These are phyloP conservation scores for Cyberlindnera suaveolens DNA, from an alignment of 805 yeast genomes.

Conservation along the genomic window DNA sequence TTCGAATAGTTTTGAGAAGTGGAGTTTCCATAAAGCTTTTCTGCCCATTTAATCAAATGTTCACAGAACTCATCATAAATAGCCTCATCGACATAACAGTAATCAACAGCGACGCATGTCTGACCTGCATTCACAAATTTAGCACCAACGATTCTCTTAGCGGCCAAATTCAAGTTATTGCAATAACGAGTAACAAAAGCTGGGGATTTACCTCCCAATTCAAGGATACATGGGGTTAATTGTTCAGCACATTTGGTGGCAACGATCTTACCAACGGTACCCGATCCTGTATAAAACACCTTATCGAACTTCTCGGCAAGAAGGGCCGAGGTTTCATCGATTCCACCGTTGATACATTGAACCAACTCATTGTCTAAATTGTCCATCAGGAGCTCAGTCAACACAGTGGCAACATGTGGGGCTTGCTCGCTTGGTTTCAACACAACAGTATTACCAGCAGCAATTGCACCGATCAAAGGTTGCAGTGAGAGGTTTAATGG, in stretches of 20 bases:
- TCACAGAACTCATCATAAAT: constrained; percentile 45
- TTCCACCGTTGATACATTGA: constrained; percentile 66
- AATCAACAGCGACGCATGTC: constrained; percentile 87
- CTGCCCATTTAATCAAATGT: constrained; percentile 31
- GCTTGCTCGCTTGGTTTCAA: constrained; percentile 49
- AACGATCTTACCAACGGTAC: constrained; percentile 67
- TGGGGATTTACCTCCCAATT: constrained; percentile 91
- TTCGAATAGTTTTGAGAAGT: constrained; percentile 39
- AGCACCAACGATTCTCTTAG: constrained; percentile 72
- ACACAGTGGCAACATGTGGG: constrained; percentile 51
- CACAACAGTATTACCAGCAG: constrained; percentile 76
- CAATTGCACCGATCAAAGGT: constrained; percentile 74
- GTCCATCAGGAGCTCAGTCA: constrained; percentile 47
- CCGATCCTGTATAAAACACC: constrained; percentile 81
- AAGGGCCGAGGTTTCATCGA: constrained; percentile 51
- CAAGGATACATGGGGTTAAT: constrained; percentile 73
- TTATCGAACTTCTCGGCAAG: constrained; percentile 64
- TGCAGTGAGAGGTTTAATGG: constrained; percentile 59
- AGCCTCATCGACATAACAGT: constrained; percentile 55
- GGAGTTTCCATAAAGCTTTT: constrained; percentile 40
- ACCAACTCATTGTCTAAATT: constrained; percentile 53
- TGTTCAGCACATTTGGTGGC: constrained; percentile 75
- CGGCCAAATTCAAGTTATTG: constrained; percentile 36
- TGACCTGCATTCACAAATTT: constrained; percentile 80
- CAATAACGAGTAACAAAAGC: constrained; percentile 54